Percentiles rank a stretch among this genome's conserved stretches.
Evolutionary conservation across 768 basidiomycete species (phyloP).

Genomic region (Termitomyces sp.): DNA sequence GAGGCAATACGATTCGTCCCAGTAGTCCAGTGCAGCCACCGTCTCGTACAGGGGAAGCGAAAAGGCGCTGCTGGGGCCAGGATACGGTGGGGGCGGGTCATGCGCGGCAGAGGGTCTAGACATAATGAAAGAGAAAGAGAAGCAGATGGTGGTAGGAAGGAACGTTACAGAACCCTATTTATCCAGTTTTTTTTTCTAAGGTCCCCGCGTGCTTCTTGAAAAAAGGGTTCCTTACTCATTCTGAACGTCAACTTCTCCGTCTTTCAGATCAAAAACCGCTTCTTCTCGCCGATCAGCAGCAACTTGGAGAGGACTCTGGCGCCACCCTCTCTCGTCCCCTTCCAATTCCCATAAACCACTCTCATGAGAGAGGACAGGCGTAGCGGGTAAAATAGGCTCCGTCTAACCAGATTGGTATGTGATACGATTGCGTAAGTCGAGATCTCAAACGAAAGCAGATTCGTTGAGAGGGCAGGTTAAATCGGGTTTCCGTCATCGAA

Average conservation of each 20-base stretch:
- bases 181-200: neutral
- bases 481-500: neutral
- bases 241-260: neutral
- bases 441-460: neutral
- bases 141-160: neutral
- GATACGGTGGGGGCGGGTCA: slow-evolving; percentile 2
- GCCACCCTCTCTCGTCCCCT: neutral
- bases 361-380: neutral
- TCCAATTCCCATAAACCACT: neutral
- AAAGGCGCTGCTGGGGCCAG: neutral
- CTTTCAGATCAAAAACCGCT: neutral
- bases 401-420: neutral
- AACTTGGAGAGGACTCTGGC: no score
- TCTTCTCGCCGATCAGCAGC: neutral
- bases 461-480: no score
- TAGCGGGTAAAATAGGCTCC: neutral
- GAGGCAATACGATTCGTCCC: slow-evolving; percentile 9
- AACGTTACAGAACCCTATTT: neutral
- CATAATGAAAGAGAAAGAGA: neutral
- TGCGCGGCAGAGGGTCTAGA: neutral
- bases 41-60: slow-evolving; percentile 4
- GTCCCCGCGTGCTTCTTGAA: slow-evolving; percentile 1
- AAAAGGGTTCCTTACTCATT: neutral
- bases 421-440: neutral
- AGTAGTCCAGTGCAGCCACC: slow-evolving; percentile 1